Evolutionary conservation across 2,329 filamentous ascomycete species (phyloP), one percentile per base, ranked within the genome.

Genomic region (Biscogniauxia marginata): DNA sequence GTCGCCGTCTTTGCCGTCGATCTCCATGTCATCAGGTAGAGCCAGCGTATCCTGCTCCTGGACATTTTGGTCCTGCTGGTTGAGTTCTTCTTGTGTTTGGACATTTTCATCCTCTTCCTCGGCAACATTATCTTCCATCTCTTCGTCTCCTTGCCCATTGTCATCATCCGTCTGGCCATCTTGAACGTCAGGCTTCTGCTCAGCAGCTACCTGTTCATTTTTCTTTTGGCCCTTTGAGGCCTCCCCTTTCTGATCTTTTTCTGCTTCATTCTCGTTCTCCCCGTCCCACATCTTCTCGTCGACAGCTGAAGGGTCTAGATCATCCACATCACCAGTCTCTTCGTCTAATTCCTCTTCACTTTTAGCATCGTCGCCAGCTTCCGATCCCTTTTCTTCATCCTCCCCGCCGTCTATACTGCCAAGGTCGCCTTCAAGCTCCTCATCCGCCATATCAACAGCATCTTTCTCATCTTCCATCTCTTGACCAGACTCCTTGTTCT

Each of bases 251-350:
- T 91, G 89, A 46, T 97, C 89, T 64, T 95, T 95, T 49, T 93
- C 89, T 1, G 89, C 86, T 49, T 93, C 86, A 46, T 93, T 83
- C 46, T 91, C 87, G 52, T 88, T 86, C 47, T 87, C 86, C 43
- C 92, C 93, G 73, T 99, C 93, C 95, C 95, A 99, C 84, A 98
- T 92, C 79, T 98, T 99, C 76, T 99, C 96, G 70, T 99, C 96
- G 1, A 98, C 89, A 19, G 93, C 90, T 16, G 86, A 89, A 11
- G 91, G 88, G 65, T 96, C 93, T 45, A 96, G 79, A 66, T 96
- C 91, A 74, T 97, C 91, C 9, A 98, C 92, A 66, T 92, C 89
- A 1, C 93, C 95, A 4, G 89, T 84, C 73, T 98, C 91, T 66
- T 96, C 93, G 62, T 97, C 92, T 70, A 96, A 87, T 8, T 91